phyloP scores from a whole-genome alignment of 257 asterid genomes.

The Cinchona pubescens region DNA sequence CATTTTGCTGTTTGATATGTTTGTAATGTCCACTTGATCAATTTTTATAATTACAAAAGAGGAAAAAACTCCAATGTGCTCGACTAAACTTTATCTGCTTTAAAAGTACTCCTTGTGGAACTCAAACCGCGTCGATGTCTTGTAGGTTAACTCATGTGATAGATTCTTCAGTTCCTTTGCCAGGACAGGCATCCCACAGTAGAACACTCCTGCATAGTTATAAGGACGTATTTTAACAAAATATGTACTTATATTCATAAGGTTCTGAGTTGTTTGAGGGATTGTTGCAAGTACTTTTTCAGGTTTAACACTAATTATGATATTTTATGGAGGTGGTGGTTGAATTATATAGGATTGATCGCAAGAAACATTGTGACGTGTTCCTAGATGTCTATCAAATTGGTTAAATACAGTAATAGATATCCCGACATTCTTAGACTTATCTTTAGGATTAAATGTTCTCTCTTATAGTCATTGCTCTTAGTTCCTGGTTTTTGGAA shows the following conservation, averaged over 20 bases:
- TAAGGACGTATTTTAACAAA: background rate
- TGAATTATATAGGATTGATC: background rate
- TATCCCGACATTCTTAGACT: background rate
- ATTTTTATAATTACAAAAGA: slow-evolving; percentile 35
- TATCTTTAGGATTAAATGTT: background rate
- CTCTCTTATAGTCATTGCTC: background rate
- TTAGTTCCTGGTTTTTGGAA: background rate
- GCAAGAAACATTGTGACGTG: background rate
- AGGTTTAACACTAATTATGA: background rate
- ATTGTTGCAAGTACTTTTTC: background rate
- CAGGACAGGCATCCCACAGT: slow-evolving; percentile 72
- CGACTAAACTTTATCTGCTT: slow-evolving; percentile 21
- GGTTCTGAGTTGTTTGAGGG: background rate
- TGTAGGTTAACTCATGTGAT: slow-evolving; percentile 62
- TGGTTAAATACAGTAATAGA: background rate
- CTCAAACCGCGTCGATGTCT: slow-evolving; percentile 75
- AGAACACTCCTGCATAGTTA: slow-evolving; percentile 61
- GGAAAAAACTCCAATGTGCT: slow-evolving; percentile 12
- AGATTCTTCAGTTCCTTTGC: slow-evolving; percentile 74
- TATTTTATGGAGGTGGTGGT: background rate
- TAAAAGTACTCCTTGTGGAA: slow-evolving; percentile 78
- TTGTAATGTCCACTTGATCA: slow-evolving; percentile 4
- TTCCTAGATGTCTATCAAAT: background rate
- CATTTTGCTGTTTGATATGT: slow-evolving; percentile 16
- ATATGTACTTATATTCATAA: too few species aligned